Percentiles rank a stretch among this genome's conserved stretches.
Evolutionary conservation across 2,329 filamentous ascomycete genomes (phyloP).

Genomic region (Epichloe coenophiala): DNA sequence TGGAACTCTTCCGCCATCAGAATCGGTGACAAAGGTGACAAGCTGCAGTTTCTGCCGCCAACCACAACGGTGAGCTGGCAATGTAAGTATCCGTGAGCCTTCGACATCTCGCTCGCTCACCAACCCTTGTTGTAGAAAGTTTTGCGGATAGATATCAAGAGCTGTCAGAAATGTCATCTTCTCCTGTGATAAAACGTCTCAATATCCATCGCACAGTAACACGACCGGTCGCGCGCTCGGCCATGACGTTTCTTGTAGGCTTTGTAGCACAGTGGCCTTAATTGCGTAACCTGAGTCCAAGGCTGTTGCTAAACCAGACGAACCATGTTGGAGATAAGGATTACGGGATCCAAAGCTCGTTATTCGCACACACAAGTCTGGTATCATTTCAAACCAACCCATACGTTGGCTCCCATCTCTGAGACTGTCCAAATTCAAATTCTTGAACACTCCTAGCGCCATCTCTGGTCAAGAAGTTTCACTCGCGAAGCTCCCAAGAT

Average conservation of each 20-base stretch:
- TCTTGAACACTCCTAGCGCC: no score
- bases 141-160: not conserved
- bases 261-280: constrained; percentile 1
- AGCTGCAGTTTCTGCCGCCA: not conserved
- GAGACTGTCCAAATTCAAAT: no score
- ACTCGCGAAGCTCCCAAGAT: no score
- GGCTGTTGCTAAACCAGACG: not conserved
- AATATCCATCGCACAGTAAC: not conserved
- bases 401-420: no score
- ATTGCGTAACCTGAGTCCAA: not conserved
- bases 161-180: not conserved
- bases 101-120: not conserved
- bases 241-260: not conserved
- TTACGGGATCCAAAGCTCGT: not conserved
- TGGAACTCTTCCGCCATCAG: not conserved
- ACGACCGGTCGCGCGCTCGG: not conserved
- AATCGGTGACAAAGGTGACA: not conserved
- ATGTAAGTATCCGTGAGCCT: constrained; percentile 1
- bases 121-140: not conserved
- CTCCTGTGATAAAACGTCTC: not conserved
- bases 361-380: not conserved
- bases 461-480: no score
- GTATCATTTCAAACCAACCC: no score
- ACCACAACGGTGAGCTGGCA: constrained; percentile 2
- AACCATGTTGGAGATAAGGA: not conserved